These are phyloP conservation scores for Phellinidium pouzarii DNA, from an alignment of 1,284 basidiomycete genomes.

Conservation along the genomic window DNA sequence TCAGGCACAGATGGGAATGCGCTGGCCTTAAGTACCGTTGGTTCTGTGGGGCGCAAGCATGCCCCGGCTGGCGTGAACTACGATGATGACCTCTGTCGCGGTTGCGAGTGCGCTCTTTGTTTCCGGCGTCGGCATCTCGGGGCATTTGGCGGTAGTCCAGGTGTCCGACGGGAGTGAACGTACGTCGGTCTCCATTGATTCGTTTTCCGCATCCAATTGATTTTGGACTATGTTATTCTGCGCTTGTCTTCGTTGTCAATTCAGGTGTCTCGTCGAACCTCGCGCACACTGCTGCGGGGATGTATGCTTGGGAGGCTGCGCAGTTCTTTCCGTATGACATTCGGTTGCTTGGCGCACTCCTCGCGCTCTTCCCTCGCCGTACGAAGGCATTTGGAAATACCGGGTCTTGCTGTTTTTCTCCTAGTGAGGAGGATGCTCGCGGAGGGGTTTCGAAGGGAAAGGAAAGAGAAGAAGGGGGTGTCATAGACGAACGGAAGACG, in stretches of 20 bases:
- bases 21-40: too few species aligned
- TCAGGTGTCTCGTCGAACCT: neutral
- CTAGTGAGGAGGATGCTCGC: too few species aligned
- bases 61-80: too few species aligned
- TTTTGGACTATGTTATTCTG: neutral
- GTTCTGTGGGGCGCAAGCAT: too few species aligned
- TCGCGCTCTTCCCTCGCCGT: neutral
- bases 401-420: too few species aligned
- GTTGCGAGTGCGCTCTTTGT: neutral
- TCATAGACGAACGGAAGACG: too few species aligned
- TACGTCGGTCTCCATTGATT: neutral
- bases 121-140: neutral
- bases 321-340: slow-evolving; percentile 5
- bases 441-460: too few species aligned
- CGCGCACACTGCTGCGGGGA: slow-evolving; percentile 6
- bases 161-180: neutral
- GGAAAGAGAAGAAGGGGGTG: too few species aligned
- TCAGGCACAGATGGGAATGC: too few species aligned
- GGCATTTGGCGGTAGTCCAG: neutral
- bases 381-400: too few species aligned
- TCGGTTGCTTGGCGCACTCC: neutral
- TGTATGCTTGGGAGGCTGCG: slow-evolving; percentile 11
- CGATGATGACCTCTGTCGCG: neutral
- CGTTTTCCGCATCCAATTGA: neutral
- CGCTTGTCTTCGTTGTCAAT: neutral